A percentile compares a stretch with the other conserved stretches of the same genome.
phyloP scores from a whole-genome alignment of 164 flowering plant species.

The Litsea cubeba region DNA sequence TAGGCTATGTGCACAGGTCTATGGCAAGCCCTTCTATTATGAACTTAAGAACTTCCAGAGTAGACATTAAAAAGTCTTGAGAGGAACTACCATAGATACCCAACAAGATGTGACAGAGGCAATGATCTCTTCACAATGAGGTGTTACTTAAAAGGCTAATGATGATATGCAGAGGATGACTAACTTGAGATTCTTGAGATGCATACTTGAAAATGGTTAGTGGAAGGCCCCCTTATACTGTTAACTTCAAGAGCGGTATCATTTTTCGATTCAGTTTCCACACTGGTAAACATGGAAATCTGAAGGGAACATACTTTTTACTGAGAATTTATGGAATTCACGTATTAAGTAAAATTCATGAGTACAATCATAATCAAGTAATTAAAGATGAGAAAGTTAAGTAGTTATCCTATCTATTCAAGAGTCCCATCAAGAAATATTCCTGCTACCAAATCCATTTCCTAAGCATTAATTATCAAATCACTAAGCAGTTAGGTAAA shows the following conservation, averaged over 20 bases:
- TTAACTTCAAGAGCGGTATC: not conserved
- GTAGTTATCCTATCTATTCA: not conserved
- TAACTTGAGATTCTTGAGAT: not conserved
- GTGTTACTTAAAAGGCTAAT: too few species aligned
- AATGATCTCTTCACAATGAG: too few species aligned
- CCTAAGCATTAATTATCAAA: not conserved
- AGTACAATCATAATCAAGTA: not conserved
- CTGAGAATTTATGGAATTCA: not conserved
- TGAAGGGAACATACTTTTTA: too few species aligned
- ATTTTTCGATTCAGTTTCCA: not conserved
- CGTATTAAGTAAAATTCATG: not conserved
- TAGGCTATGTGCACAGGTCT: too few species aligned
- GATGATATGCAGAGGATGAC: not conserved
- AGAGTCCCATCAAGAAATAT: not conserved
- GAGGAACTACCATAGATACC: too few species aligned
- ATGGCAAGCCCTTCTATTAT: too few species aligned
- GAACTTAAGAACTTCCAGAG: too few species aligned
- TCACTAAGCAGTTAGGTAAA: not conserved
- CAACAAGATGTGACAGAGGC: too few species aligned
- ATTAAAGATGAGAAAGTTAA: not conserved
- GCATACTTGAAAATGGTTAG: not conserved
- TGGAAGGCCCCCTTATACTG: not conserved
- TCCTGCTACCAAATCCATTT: not conserved
- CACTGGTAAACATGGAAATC: not conserved
- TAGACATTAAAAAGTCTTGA: too few species aligned